Evolutionary conservation across 2,329 filamentous ascomycete species (phyloP).

Genomic region (Ascochyta clinopodiicola): DNA sequence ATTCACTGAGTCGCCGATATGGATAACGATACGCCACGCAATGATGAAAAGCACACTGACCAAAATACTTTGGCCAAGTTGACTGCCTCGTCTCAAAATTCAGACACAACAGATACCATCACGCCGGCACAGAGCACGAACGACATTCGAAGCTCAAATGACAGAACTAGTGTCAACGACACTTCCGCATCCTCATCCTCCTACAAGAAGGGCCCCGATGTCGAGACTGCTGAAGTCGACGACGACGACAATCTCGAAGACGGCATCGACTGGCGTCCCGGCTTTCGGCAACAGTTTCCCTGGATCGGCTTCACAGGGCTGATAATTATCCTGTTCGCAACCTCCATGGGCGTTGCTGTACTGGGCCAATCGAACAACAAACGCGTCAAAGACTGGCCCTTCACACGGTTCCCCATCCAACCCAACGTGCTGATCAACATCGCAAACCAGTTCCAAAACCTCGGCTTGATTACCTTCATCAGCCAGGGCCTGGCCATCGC

Average conservation of each 20-base stretch:
- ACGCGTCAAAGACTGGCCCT: constrained; percentile 29
- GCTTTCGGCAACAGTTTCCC: constrained; percentile 31
- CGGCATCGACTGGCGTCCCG: constrained; percentile 34
- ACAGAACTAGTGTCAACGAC: constrained; percentile 4
- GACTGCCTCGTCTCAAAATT: constrained; percentile 2
- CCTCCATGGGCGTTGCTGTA: constrained; percentile 26
- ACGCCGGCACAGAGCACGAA: neutral
- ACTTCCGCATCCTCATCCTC: constrained; percentile 6
- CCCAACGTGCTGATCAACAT: constrained; percentile 37
- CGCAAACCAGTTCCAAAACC: constrained; percentile 33
- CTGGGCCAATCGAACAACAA: constrained; percentile 22
- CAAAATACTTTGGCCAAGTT: constrained; percentile 7
- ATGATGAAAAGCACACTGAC: neutral
- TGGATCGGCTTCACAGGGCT: constrained; percentile 31
- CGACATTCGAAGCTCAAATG: neutral
- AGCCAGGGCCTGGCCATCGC: constrained; percentile 34
- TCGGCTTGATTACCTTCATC: constrained; percentile 31
- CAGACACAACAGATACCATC: constrained; percentile 3
- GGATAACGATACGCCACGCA: neutral
- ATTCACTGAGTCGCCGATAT: neutral
- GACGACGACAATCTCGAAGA: constrained; percentile 11
- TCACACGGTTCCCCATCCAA: constrained; percentile 24
- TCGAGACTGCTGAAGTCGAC: constrained; percentile 18
- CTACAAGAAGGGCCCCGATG: constrained; percentile 9
- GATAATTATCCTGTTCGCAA: constrained; percentile 26